Evolutionary conservation across 345 rosid genomes (phyloP).

Genomic region (Euphorbia tirucalli): DNA sequence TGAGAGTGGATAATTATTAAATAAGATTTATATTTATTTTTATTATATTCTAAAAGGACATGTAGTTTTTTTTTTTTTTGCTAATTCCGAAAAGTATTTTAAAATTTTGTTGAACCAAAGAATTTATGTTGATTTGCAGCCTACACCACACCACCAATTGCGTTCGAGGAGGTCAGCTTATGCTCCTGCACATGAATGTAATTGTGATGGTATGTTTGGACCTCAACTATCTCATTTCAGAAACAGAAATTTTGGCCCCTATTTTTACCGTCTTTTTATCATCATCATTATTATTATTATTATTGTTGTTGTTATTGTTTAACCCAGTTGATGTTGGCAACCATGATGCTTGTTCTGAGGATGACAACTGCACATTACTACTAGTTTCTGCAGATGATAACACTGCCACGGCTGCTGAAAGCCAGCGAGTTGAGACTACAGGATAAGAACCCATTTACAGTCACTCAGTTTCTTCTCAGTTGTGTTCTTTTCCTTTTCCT

Average conservation of each 20-base stretch:
- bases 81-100: too few species aligned
- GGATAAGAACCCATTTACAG: neutral
- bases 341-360: neutral
- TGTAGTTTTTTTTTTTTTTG: too few species aligned
- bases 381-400: neutral
- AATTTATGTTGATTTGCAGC: conserved; percentile 40
- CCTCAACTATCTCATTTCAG: too few species aligned
- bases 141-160: conserved; percentile 69
- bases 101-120: too few species aligned
- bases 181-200: conserved; percentile 54
- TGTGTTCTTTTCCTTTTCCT: too few species aligned
- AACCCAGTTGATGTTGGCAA: neutral
- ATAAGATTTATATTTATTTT: too few species aligned
- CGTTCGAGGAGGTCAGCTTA: conserved; percentile 74
- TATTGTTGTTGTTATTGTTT: neutral
- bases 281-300: too few species aligned
- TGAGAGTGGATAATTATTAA: too few species aligned
- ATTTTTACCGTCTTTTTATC: too few species aligned
- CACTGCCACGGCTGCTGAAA: neutral
- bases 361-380: neutral
- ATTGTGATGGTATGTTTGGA: conserved; percentile 45
- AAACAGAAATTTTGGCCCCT: too few species aligned
- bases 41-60: too few species aligned
- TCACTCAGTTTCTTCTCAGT: neutral
- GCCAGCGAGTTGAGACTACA: neutral